Evolutionary conservation across 768 basidiomycete species (phyloP).

Genomic region (Hortiboletus flavorubellus): DNA sequence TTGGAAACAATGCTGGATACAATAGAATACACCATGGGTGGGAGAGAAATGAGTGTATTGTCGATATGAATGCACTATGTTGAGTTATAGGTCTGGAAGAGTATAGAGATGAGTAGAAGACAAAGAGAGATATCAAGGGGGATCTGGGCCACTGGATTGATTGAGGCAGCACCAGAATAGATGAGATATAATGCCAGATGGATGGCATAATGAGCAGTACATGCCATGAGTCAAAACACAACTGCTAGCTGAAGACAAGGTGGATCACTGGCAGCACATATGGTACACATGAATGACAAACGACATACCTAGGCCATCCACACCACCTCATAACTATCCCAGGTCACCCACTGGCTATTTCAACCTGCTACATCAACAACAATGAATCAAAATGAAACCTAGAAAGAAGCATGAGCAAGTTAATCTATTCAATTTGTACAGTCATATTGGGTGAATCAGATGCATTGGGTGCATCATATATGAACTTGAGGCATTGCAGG

Average conservation of each 20-base stretch:
- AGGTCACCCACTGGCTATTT: neutral
- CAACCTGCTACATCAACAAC: neutral
- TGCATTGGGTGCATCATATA: neutral
- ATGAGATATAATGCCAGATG: neutral
- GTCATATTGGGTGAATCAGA: neutral
- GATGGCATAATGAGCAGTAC: neutral
- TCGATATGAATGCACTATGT: neutral
- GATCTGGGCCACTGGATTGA: neutral
- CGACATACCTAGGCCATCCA: neutral
- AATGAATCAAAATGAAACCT: neutral
- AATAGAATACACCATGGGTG: too few relatives aligned
- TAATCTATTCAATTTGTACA: too few relatives aligned
- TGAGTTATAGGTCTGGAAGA: neutral
- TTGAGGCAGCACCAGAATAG: neutral
- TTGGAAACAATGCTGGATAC: too few relatives aligned
- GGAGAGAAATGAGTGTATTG: too few relatives aligned
- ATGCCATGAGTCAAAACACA: neutral
- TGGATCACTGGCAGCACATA: neutral
- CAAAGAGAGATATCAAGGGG: too few relatives aligned
- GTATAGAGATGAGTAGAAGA: rapidly evolving
- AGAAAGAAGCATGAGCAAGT: too few relatives aligned
- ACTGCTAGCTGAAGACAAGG: neutral
- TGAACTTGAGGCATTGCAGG: neutral
- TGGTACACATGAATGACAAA: too few relatives aligned
- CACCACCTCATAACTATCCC: neutral